Percentiles rank a stretch among this genome's conserved stretches.
Conservation (phyloP, 495 filamentous ascomycete genomes). For the Penicillium waksmanii region DNA sequence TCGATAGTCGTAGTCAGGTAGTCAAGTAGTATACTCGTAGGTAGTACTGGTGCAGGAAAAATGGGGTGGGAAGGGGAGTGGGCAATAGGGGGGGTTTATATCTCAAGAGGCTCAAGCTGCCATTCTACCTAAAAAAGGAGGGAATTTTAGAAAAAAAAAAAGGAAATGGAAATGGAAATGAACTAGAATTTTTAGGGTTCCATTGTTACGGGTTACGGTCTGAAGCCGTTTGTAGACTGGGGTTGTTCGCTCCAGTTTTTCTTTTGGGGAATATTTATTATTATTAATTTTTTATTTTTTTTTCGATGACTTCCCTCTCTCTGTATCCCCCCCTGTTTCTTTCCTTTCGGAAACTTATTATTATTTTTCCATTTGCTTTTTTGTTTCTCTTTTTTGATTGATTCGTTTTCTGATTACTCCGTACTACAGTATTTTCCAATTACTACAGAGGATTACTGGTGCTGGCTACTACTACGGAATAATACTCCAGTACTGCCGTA, state of each 20-base stretch:
- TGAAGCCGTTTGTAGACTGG: slow-evolving; percentile 23
- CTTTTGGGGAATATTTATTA: slow-evolving; percentile 6
- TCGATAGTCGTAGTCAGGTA: no score
- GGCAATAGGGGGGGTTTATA: slow-evolving; percentile 27
- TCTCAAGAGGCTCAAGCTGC: slow-evolving; percentile 26
- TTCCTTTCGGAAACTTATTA: slow-evolving; percentile 4
- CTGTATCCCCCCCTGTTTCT: neutral
- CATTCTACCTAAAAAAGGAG: neutral
- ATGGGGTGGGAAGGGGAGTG: neutral
- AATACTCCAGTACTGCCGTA: no score
- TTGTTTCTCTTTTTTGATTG: neutral
- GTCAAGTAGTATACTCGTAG: neutral
- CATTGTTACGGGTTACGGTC: slow-evolving; percentile 28
- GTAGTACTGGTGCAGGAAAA: neutral
- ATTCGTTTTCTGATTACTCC: slow-evolving; percentile 1
- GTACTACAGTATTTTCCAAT: neutral
- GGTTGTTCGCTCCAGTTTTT: slow-evolving; percentile 21
- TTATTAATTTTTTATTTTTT: slow-evolving; percentile 18
- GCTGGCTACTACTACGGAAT: no score
- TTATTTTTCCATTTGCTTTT: slow-evolving; percentile 11
- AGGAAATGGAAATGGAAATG: slow-evolving; percentile 8
- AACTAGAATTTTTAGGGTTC: slow-evolving; percentile 32
- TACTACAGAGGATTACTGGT: neutral
- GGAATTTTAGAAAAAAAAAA: slow-evolving; percentile 7
- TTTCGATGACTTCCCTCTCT: neutral